A percentile compares a stretch with the other conserved stretches of the same genome.
These are phyloP conservation scores for Penicillium ucsense DNA, from an alignment of 495 filamentous ascomycete genomes.

Conservation along the genomic window DNA sequence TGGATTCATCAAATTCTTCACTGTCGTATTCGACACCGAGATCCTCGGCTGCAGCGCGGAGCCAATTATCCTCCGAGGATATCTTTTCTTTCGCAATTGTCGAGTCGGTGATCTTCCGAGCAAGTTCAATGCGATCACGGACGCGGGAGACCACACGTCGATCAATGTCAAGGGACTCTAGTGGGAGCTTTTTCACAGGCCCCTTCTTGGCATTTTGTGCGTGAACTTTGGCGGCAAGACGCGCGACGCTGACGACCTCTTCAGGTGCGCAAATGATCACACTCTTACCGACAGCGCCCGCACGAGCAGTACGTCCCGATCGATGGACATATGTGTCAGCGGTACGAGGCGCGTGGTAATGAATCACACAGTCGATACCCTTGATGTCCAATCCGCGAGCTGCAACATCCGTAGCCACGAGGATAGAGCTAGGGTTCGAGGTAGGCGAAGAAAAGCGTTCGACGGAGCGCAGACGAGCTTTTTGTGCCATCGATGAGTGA, in stretches of 20 bases:
- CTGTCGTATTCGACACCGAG: slow-evolving; percentile 89
- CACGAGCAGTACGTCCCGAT: slow-evolving; percentile 89
- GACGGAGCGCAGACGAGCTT: slow-evolving; percentile 85
- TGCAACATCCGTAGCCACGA: slow-evolving; percentile 92
- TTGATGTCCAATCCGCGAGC: slow-evolving; percentile 95
- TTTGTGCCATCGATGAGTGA: slow-evolving; percentile 92
- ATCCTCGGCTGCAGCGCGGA: slow-evolving; percentile 78
- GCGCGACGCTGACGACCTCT: slow-evolving; percentile 72
- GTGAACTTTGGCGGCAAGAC: slow-evolving; percentile 83
- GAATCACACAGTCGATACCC: slow-evolving; percentile 73
- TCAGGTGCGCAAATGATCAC: slow-evolving; percentile 86
- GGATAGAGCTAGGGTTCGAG: slow-evolving; percentile 52
- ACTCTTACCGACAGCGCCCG: slow-evolving; percentile 62
- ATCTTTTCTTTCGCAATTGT: slow-evolving; percentile 78
- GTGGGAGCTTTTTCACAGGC: slow-evolving; percentile 47
- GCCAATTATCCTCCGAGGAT: slow-evolving; percentile 72
- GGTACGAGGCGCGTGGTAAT: slow-evolving; percentile 88
- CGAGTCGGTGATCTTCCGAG: slow-evolving; percentile 78
- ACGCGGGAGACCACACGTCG: slow-evolving; percentile 65
- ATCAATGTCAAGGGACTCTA: slow-evolving; percentile 75
- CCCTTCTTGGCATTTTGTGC: slow-evolving; percentile 39
- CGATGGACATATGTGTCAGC: slow-evolving; percentile 94
- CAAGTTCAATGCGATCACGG: slow-evolving; percentile 61
- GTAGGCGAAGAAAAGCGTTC: slow-evolving; percentile 72
- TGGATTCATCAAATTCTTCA: slow-evolving; percentile 63